Percentiles rank a stretch among this genome's conserved stretches.
Conservation (phyloP, 2,329 filamentous ascomycete genomes). For the Aspergillus versicolor region DNA sequence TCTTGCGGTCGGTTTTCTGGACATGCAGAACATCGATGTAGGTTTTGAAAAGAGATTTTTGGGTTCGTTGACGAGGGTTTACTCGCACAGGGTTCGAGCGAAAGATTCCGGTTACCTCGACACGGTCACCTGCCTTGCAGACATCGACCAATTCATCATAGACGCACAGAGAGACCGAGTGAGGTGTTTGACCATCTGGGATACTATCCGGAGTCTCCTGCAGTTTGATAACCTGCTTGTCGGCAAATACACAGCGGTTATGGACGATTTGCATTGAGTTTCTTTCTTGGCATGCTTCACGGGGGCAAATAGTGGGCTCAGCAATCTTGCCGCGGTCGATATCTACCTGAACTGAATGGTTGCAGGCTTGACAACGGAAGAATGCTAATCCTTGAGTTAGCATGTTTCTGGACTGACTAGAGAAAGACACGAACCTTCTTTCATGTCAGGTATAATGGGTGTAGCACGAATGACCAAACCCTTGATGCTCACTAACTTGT, state of each 20-base stretch:
- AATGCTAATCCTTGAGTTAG: slow-evolving; percentile 59
- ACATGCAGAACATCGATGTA: slow-evolving; percentile 95
- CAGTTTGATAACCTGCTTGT: slow-evolving; percentile 98
- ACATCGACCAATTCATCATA: slow-evolving; percentile 97
- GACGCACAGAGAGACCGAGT: slow-evolving; percentile 92
- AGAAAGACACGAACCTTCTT: slow-evolving; percentile 58
- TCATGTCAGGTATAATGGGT: slow-evolving; percentile 98
- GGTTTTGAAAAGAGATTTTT: slow-evolving; percentile 97
- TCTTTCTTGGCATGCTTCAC: slow-evolving; percentile 73
- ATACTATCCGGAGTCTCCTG: slow-evolving; percentile 96
- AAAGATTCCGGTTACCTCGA: slow-evolving; percentile 96
- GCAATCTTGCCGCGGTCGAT: slow-evolving; percentile 95
- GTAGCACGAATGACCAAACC: slow-evolving; percentile 94
- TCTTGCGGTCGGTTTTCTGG: slow-evolving; percentile 93
- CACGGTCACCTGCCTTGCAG: slow-evolving; percentile 94
- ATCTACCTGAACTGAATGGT: slow-evolving; percentile 84
- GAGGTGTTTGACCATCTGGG: slow-evolving; percentile 92
- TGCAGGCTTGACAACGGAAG: slow-evolving; percentile 92
- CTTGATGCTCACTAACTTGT: slow-evolving; percentile 92
- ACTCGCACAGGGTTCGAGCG: slow-evolving; percentile 89
- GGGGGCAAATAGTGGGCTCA: slow-evolving; percentile 87
- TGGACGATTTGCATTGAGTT: slow-evolving; percentile 99
- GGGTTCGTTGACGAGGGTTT: slow-evolving; percentile 85
- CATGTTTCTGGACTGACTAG: background rate
- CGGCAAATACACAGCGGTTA: slow-evolving; percentile 90